Conservation (phyloP, 1,284 basidiomycete species). For the Cryptococcus sp. region DNA sequence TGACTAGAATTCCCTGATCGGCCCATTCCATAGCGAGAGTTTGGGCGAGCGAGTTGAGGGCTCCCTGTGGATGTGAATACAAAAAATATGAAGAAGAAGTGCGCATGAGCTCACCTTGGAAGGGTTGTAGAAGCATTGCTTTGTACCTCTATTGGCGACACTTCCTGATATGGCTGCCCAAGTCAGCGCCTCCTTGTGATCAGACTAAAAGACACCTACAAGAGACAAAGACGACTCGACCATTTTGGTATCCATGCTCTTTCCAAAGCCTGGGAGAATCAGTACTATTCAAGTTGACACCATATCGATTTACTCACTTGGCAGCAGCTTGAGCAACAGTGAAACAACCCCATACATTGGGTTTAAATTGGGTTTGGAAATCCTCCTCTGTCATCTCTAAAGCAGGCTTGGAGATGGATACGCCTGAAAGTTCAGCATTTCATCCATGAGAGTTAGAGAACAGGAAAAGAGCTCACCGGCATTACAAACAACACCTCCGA, state of each 20-base stretch:
- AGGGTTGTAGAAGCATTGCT: slow-evolving; percentile 32
- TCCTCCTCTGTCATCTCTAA: slow-evolving; percentile 32
- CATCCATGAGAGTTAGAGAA: background rate
- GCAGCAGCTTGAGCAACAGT: slow-evolving; percentile 28
- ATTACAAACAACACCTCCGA: slow-evolving; percentile 32
- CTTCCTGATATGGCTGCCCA: slow-evolving; percentile 22
- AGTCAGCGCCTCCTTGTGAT: background rate
- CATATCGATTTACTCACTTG: slow-evolving; percentile 5
- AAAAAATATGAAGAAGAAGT: background rate
- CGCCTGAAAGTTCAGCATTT: slow-evolving; percentile 8
- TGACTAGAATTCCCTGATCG: slow-evolving; percentile 27
- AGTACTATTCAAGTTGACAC: background rate
- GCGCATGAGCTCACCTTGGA: slow-evolving; percentile 17
- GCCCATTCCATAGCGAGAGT: slow-evolving; percentile 34
- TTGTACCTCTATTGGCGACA: slow-evolving; percentile 25
- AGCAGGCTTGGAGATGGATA: slow-evolving; percentile 23
- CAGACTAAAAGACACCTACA: slow-evolving; percentile 14
- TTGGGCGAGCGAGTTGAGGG: slow-evolving; percentile 26
- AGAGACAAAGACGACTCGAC: slow-evolving; percentile 30
- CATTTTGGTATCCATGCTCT: slow-evolving; percentile 31
- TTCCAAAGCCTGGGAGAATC: slow-evolving; percentile 21
- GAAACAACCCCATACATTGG: slow-evolving; percentile 37
- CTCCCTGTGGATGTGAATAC: slow-evolving; percentile 9
- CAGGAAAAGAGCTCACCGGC: slow-evolving; percentile 16
- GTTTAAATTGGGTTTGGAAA: slow-evolving; percentile 20